phyloP scores from a whole-genome alignment of 2,329 filamentous ascomycete genomes.

The Pseudocercospora fijiensis region DNA sequence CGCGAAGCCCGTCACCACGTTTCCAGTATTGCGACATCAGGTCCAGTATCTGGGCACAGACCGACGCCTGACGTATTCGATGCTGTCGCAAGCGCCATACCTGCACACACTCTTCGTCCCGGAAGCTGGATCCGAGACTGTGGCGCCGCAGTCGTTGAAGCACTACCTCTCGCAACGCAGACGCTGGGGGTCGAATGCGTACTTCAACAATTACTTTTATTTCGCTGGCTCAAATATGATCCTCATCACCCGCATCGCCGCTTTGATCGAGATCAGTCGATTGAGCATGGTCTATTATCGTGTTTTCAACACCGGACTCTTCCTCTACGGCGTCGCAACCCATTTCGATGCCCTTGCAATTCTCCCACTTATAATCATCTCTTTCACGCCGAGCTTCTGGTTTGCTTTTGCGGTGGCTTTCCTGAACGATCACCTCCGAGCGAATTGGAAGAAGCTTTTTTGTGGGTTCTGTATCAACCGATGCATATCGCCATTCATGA shows the following conservation, averaged over 20 bases:
- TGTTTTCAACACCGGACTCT: constrained; percentile 37
- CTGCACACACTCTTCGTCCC: constrained; percentile 38
- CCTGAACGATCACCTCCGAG: constrained; percentile 22
- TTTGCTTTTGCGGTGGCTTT: constrained; percentile 23
- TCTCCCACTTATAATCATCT: constrained; percentile 24
- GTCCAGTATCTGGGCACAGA: constrained; percentile 32
- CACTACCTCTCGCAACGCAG: constrained; percentile 40
- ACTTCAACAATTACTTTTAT: constrained; percentile 43
- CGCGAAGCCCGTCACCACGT: constrained; percentile 28
- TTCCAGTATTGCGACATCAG: constrained; percentile 28
- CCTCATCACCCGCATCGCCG: constrained; percentile 37
- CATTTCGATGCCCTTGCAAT: constrained; percentile 24
- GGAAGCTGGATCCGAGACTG: constrained; percentile 38
- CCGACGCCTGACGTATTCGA: constrained; percentile 28
- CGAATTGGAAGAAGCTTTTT: constrained; percentile 26
- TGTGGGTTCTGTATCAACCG: constrained; percentile 29
- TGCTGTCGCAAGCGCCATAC: constrained; percentile 27
- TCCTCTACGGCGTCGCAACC: constrained; percentile 29
- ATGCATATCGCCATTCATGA: constrained; percentile 26
- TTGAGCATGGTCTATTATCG: constrained; percentile 41
- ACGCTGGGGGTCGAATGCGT: constrained; percentile 41
- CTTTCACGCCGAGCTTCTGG: constrained; percentile 27
- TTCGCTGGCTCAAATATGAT: constrained; percentile 41
- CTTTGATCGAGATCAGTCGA: constrained; percentile 36
- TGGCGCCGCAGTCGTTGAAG: constrained; percentile 38